Conservation (phyloP, 1,284 basidiomycete genomes). For the Malassezia dermatis region DNA sequence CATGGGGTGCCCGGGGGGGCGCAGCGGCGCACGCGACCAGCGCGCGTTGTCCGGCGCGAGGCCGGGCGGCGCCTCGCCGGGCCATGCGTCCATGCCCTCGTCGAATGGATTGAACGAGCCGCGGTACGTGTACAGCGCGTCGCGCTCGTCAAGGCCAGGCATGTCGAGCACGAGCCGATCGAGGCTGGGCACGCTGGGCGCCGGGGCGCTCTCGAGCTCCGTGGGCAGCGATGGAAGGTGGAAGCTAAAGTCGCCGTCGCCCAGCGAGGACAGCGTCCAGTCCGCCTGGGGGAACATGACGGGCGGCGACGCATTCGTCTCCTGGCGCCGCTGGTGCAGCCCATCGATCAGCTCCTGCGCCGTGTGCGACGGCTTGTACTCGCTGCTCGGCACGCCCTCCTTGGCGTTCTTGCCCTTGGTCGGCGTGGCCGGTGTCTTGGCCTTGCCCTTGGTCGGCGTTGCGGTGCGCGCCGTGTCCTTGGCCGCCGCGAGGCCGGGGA, state of each 20-base stretch:
- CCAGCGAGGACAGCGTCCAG: conserved; percentile 34
- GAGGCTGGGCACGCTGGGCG: conserved; percentile 16
- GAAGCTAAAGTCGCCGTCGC: conserved; percentile 43
- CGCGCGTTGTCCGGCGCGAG: background rate
- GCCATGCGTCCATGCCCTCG: conserved; percentile 2
- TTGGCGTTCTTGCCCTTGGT: background rate
- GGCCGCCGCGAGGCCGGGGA: conserved; percentile 25
- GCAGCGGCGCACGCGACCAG: background rate
- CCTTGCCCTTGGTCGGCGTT: conserved; percentile 18
- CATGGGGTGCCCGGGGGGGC: background rate
- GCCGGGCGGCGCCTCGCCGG: background rate
- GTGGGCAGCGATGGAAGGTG: conserved; percentile 19
- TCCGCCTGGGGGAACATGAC: conserved; percentile 42
- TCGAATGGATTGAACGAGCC: conserved; percentile 45
- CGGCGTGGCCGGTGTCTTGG: conserved; percentile 9
- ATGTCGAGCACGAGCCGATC: conserved; percentile 11
- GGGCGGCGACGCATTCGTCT: conserved; percentile 54
- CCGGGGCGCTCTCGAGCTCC: background rate
- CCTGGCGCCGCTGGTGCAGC: conserved; percentile 63
- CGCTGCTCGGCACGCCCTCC: background rate
- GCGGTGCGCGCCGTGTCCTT: conserved; percentile 21
- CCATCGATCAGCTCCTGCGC: conserved; percentile 71
- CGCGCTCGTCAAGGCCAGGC: conserved; percentile 17
- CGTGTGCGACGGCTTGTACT: conserved; percentile 66
- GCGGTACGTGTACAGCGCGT: conserved; percentile 28